phyloP scores from a whole-genome alignment of 768 basidiomycete species.

The Suillus ampliporus region DNA sequence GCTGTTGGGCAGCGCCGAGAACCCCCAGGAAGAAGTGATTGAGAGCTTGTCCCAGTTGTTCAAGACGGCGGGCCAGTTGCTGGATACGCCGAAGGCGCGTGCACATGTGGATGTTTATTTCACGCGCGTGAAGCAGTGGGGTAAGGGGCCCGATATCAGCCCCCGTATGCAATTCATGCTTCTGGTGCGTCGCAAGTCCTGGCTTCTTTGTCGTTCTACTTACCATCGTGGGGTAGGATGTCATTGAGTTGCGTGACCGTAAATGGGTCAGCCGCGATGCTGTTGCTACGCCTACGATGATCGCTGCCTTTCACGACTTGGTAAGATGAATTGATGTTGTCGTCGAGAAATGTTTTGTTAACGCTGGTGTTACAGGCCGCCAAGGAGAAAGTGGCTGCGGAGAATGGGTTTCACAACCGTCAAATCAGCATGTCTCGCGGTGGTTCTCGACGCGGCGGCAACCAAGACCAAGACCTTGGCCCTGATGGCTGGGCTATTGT shows the following conservation, averaged over 20 bases:
- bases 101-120: constrained; percentile 95
- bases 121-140: constrained; percentile 83
- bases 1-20: constrained; percentile 81
- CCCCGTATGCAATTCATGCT: constrained; percentile 96
- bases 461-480: constrained; percentile 65
- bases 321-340: constrained; percentile 49
- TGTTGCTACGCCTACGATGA: constrained; percentile 81
- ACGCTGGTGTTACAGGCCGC: constrained; percentile 58
- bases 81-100: constrained; percentile 83
- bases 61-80: constrained; percentile 81
- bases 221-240: constrained; percentile 59
- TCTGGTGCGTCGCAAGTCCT: constrained; percentile 59
- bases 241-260: constrained; percentile 85
- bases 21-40: constrained; percentile 97
- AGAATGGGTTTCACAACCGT: constrained; percentile 63
- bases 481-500: constrained; percentile 92
- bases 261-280: constrained; percentile 79
- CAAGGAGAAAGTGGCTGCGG: constrained; percentile 76
- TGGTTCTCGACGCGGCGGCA: no score
- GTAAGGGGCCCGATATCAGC: constrained; percentile 73
- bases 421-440: constrained; percentile 83
- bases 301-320: constrained; percentile 86
- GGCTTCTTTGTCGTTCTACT: constrained; percentile 8
- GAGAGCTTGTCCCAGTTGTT: constrained; percentile 94
- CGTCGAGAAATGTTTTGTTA: constrained; percentile 10